A percentile compares a stretch with the other conserved stretches of the same genome.
Evolutionary conservation across 192 early-diverging fungal genomes (phyloP).

Genomic region (Coemansia sp.): DNA sequence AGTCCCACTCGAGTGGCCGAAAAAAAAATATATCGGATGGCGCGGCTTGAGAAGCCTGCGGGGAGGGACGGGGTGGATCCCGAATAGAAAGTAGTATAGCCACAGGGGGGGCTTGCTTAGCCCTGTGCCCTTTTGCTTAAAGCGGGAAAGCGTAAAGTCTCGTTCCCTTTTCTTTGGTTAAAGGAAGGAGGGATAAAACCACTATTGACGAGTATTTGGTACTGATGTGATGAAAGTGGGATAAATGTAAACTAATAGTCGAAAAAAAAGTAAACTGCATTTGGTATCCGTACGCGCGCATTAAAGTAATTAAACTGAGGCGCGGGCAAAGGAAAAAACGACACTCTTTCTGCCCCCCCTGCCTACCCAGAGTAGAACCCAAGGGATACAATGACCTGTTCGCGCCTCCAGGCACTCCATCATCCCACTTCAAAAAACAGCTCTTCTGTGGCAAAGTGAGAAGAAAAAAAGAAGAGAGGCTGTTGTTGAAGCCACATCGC

Average conservation of each 20-base stretch:
- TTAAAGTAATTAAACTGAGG: slow-evolving; percentile 11
- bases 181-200: neutral
- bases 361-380: neutral
- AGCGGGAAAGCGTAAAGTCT: neutral
- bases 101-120: neutral
- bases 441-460: neutral
- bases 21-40: slow-evolving; percentile 6
- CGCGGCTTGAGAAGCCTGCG: neutral
- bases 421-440: slow-evolving; percentile 7
- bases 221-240: neutral
- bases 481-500: slow-evolving; percentile 11
- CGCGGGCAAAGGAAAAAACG: neutral
- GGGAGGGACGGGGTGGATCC: slow-evolving; percentile 4
- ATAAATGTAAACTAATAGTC: neutral
- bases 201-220: neutral
- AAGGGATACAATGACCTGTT: neutral
- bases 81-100: slow-evolving; percentile 7
- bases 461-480: neutral
- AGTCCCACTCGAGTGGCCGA: slow-evolving; percentile 2
- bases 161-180: neutral
- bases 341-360: neutral
- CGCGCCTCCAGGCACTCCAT: slow-evolving; percentile 8
- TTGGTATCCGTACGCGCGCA: neutral
- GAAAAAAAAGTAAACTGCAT: slow-evolving; percentile 1
- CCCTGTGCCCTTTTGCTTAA: slow-evolving; percentile 1